Base-by-base conservation (phyloP, 1,284 basidiomycete species). In the Hemileia vastatrix region DNA sequence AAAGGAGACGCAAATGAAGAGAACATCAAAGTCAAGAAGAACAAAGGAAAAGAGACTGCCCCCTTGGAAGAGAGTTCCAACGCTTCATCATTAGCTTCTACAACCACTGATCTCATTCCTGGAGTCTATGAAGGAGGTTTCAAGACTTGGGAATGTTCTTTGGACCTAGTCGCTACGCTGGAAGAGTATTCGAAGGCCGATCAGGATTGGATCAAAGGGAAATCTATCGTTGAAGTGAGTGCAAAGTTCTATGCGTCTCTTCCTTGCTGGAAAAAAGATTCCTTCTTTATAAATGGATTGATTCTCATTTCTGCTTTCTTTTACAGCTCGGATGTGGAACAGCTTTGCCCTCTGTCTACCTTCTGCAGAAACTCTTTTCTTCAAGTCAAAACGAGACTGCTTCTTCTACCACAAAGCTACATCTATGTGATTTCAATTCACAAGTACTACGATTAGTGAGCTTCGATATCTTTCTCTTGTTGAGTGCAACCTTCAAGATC, bases 131-230 rank as follows among this genome's bases (percentile, higher is more conserved):
- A 97, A 77, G 94, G 94, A 11, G 94, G 94, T 0, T 76, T 98
- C 60, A 97, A 97, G 77, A 96, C 92, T 1, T 98, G 94, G 94
- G 94, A 98, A 76, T 95, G 91, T 66, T 88, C 89, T 43, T 77
- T 93, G 13, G 94, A 97, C 76, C 80, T 98, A 1, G 68, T 73
- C 23, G 65, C 68, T 5, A 66, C 64, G 8, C 68, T 75, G 1
- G 56, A 70, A n/a, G 23, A 57, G 19, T 23, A 63, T n/a, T 50
- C 63, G 18, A 15, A 45, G 5, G 50, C 33, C 3, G 57, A 66
- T 52, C 60, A 54, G 54, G 50, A 52, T 1, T 33, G 15, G 9
- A 11, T 53, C 13, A 21, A 51, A 11, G 40, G 50, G 9, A 45
- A 40, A 31, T 27, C 52, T 8, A 24, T 53, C 53, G 18, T 53